Percentiles rank a stretch among this genome's conserved stretches.
Evolutionary conservation across 441 rosid genomes (phyloP).

Genomic region (Syzygium syzygioides): DNA sequence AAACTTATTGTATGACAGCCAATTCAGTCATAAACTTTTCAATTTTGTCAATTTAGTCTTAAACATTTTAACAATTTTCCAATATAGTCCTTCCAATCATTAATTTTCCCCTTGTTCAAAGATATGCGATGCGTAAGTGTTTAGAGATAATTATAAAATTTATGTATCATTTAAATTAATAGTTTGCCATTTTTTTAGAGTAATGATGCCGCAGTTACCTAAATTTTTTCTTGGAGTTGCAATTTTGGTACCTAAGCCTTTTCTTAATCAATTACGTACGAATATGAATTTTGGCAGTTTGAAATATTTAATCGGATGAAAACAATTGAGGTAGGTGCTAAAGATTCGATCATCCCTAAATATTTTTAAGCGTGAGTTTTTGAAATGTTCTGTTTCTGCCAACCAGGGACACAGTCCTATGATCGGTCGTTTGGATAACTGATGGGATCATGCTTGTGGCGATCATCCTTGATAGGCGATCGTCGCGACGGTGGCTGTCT

Average conservation of each 20-base stretch:
- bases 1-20: accelerated
- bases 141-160: background rate
- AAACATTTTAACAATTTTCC: background rate
- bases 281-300: background rate
- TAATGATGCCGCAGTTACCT: background rate
- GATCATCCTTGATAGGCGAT: background rate
- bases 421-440: background rate
- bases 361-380: background rate
- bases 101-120: background rate
- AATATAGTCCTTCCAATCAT: accelerated
- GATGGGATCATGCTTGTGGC: background rate
- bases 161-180: background rate
- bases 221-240: background rate
- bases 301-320: background rate
- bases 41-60: background rate
- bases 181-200: background rate
- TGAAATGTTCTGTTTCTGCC: background rate
- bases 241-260: background rate
- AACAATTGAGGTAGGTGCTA: background rate
- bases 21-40: background rate
- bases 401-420: background rate
- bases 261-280: background rate
- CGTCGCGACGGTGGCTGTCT: background rate
- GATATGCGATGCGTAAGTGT: background rate
- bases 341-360: background rate